phyloP scores from a whole-genome alignment of 2,329 filamentous ascomycete species.

The Fusarium chaquense region DNA sequence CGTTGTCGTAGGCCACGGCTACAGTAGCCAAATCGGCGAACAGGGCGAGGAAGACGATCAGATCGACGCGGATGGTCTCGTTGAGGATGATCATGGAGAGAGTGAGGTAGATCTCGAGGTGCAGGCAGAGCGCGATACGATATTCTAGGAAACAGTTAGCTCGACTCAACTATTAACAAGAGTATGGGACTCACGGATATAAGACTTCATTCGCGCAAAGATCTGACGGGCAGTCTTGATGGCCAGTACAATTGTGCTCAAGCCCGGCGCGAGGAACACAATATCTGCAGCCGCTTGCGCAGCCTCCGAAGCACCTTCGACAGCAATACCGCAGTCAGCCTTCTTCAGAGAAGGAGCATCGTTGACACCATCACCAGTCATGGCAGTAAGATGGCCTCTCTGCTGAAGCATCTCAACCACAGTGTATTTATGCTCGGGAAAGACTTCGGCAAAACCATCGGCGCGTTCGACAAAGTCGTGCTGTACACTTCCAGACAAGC shows the following conservation, averaged over 20 bases:
- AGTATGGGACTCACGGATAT: conserved; percentile 4
- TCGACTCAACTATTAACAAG: rapidly evolving
- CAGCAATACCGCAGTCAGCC: conserved; percentile 21
- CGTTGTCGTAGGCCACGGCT: conserved; percentile 36
- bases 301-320: conserved; percentile 26
- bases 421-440: conserved; percentile 23
- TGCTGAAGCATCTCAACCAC: conserved; percentile 35
- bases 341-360: conserved; percentile 29
- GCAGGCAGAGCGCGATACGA: conserved; percentile 24
- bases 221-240: conserved; percentile 23
- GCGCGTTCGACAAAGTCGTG: conserved; percentile 34
- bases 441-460: conserved; percentile 31
- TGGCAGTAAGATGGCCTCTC: conserved; percentile 20
- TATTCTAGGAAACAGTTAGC: not conserved
- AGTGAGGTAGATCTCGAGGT: conserved; percentile 23
- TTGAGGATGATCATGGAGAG: conserved; percentile 34
- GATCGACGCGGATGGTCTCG: conserved; percentile 28
- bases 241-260: conserved; percentile 4
- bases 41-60: not conserved
- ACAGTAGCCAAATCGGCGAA: conserved; percentile 27
- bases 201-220: conserved; percentile 35
- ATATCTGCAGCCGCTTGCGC: conserved; percentile 34
- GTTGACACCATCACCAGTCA: conserved; percentile 30
- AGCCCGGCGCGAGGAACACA: conserved; percentile 1
- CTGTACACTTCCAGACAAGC: conserved; percentile 23